These are phyloP conservation scores for Cyclotella cryptica DNA, from an alignment of 108 stramenopile genomes.

Conservation along the genomic window DNA sequence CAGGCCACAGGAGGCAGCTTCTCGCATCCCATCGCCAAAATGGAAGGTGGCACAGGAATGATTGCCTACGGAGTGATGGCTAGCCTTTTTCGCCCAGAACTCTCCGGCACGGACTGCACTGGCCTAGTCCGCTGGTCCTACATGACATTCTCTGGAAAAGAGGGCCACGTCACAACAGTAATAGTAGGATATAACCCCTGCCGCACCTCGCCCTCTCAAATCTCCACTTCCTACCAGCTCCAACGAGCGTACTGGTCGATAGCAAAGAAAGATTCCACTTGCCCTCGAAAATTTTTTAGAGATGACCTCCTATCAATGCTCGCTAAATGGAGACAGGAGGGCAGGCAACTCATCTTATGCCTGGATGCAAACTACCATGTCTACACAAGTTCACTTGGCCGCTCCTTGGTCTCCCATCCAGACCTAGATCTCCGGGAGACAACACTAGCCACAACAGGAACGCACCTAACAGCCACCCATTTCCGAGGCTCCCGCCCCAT, in stretches of 20 bases:
- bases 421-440: slow-evolving; percentile 15
- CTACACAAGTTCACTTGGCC: slow-evolving; percentile 3
- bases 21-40: background rate
- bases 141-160: background rate
- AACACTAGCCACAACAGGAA: background rate
- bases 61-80: background rate
- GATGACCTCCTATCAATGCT: background rate
- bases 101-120: background rate
- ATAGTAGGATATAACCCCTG: slow-evolving; percentile 23
- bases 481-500: slow-evolving; percentile 26
- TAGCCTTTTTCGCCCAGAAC: background rate
- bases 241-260: slow-evolving; percentile 9
- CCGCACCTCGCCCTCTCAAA: background rate
- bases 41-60: slow-evolving; percentile 13
- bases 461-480: slow-evolving; percentile 11
- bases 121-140: slow-evolving; percentile 10
- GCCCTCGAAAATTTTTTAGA: slow-evolving; percentile 7
- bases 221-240: slow-evolving; percentile 7
- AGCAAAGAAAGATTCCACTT: background rate
- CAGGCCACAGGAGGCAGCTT: background rate
- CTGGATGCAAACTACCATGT: slow-evolving; percentile 27
- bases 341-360: slow-evolving; percentile 9
- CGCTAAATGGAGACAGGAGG: slow-evolving; percentile 3
- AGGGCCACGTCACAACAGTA: slow-evolving; percentile 7
- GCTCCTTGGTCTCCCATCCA: background rate